Evolutionary conservation across 2,329 filamentous ascomycete genomes (phyloP).

Genomic region (Magnaporthiopsis incrustans): DNA sequence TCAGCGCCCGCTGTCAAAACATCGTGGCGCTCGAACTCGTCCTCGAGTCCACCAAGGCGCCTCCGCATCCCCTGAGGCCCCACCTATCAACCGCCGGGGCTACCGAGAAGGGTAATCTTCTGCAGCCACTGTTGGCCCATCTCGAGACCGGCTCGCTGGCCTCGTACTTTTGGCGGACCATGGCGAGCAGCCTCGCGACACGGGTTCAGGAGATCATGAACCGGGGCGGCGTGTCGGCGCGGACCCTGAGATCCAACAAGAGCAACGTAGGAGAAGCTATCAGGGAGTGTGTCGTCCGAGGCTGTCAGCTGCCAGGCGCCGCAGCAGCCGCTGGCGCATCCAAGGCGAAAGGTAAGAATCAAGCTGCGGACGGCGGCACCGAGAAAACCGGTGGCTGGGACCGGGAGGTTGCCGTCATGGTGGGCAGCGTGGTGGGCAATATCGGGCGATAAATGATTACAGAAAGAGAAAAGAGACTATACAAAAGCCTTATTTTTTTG

Average conservation of each 20-base stretch:
- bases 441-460: constrained; percentile 29
- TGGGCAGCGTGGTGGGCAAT: constrained; percentile 66
- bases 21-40: constrained; percentile 80
- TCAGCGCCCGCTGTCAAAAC: constrained; percentile 80
- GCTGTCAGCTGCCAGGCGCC: constrained; percentile 59
- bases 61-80: constrained; percentile 57
- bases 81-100: constrained; percentile 11
- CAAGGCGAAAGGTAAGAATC: constrained; percentile 36
- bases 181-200: constrained; percentile 68
- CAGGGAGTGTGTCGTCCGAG: constrained; percentile 72
- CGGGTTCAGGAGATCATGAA: constrained; percentile 79
- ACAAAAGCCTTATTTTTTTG: background rate
- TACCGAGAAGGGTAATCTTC: constrained; percentile 41
- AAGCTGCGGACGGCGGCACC: constrained; percentile 18
- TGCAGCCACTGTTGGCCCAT: constrained; percentile 64
- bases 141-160: constrained; percentile 82
- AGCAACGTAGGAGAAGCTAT: constrained; percentile 70
- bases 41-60: constrained; percentile 59
- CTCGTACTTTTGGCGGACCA: constrained; percentile 87
- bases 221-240: constrained; percentile 73
- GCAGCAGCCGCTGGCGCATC: constrained; percentile 30
- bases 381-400: constrained; percentile 57
- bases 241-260: constrained; percentile 70
- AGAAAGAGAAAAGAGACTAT: background rate
- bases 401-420: constrained; percentile 90